A percentile compares a stretch with the other conserved stretches of the same genome.
phyloP scores from a whole-genome alignment of 371 early-diverging fungal genomes.

The Apophysomyces trapeziformis region DNA sequence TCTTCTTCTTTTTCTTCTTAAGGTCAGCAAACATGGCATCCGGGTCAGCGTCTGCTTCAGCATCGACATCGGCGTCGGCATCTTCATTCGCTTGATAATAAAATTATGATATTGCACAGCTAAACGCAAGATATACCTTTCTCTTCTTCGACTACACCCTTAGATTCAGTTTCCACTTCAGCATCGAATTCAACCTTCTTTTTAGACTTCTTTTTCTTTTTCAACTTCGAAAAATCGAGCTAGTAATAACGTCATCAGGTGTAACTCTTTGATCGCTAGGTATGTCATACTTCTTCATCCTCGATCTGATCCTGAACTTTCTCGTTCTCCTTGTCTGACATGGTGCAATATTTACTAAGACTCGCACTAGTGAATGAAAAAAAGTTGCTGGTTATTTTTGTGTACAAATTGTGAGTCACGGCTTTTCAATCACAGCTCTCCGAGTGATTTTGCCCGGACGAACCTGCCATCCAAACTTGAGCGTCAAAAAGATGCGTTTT shows the following conservation, averaged over 20 bases:
- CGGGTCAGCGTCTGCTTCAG: slow-evolving; percentile 58
- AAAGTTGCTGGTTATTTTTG: not conserved
- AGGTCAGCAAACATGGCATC: slow-evolving; percentile 77
- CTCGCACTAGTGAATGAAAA: no score
- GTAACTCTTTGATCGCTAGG: not conserved
- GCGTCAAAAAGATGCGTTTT: no score
- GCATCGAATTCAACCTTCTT: slow-evolving; percentile 58
- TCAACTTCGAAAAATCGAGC: slow-evolving; percentile 58
- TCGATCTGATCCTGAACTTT: slow-evolving; percentile 46
- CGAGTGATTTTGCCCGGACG: no score
- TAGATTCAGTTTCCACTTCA: slow-evolving; percentile 33
- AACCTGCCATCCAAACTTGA: no score
- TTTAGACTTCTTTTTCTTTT: slow-evolving; percentile 63
- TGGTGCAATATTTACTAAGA: slow-evolving; percentile 11
- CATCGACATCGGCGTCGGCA: slow-evolving; percentile 43
- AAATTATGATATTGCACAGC: not conserved
- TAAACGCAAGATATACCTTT: slow-evolving; percentile 19
- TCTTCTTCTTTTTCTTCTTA: slow-evolving; percentile 93
- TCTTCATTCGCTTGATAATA: not conserved
- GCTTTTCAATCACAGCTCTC: slow-evolving; percentile 1
- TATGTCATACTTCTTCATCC: slow-evolving; percentile 46
- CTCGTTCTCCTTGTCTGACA: slow-evolving; percentile 58
- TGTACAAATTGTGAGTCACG: slow-evolving; percentile 9
- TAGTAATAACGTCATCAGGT: slow-evolving; percentile 6
- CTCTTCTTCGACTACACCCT: slow-evolving; percentile 22